A percentile compares a stretch with the other conserved stretches of the same genome.
phyloP scores from a whole-genome alignment of 2,329 filamentous ascomycete species.

The Aspergillus viridinutans region DNA sequence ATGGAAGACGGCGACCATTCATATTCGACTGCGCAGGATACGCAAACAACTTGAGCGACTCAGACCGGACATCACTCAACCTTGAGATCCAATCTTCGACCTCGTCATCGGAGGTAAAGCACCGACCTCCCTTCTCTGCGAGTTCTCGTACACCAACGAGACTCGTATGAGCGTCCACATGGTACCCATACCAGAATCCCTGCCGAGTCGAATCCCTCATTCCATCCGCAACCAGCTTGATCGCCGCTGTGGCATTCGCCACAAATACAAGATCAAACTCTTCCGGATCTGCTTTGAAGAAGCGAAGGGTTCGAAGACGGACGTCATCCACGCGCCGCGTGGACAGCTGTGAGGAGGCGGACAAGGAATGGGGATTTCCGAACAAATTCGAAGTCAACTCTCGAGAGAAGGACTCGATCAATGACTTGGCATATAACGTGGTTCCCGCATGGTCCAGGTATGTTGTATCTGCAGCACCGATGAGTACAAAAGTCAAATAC shows the following conservation, averaged over 20 bases:
- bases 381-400: constrained; percentile 76
- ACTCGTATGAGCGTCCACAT: constrained; percentile 81
- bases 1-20: constrained; percentile 72
- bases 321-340: constrained; percentile 71
- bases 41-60: constrained; percentile 57
- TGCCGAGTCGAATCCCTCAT: constrained; percentile 58
- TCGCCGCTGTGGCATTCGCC: constrained; percentile 83
- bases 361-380: constrained; percentile 89
- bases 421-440: constrained; percentile 73
- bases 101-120: constrained; percentile 60
- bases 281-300: constrained; percentile 76
- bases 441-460: constrained; percentile 97
- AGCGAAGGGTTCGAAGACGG: constrained; percentile 64
- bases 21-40: constrained; percentile 93
- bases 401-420: constrained; percentile 73
- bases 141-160: constrained; percentile 75
- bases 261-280: constrained; percentile 88
- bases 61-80: constrained; percentile 10
- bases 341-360: constrained; percentile 72
- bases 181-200: constrained; percentile 82
- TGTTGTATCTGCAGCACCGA: constrained; percentile 53
- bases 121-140: constrained; percentile 56
- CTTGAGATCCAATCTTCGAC: constrained; percentile 62
- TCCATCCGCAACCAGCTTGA: constrained; percentile 80
- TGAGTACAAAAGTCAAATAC: not conserved